Base-by-base conservation (phyloP, 306 rosid species). In the Senna siamea region DNA sequence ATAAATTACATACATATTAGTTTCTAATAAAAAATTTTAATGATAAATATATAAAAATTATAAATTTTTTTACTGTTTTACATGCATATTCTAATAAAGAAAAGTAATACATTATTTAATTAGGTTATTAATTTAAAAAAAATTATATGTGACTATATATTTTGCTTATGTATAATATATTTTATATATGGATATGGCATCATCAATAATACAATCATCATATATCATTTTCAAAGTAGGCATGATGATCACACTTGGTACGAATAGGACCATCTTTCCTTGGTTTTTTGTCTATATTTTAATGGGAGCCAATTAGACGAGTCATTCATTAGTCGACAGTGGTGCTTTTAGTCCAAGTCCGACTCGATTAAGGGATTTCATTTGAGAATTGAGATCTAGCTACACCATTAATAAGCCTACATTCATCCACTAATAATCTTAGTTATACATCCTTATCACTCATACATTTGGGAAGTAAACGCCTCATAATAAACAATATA, bases 121-220 rank as follows among this genome's bases (percentile, higher is more conserved):
- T 26, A 26, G n/a, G n/a, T n/a, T n/a, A n/a, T n/a, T n/a, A n/a
- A n/a, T 26, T 26, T 26, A 1, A 26, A 26, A 26, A 26, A 26
- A 26, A 26, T 26, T 26, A 26, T 26, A 3, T 1, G 30, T 26
- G n/a, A 26, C 30, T 26, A 1, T 26, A 26, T 26, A 1, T 26
- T 26, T 26, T 26, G 30, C 30, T 26, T 26, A 26, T 26, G 3
- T 26, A 26, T 26, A 26, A 26, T 26, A 26, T 26, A 26, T 26
- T 1, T n/a, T 26, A 26, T 26, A 26, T 26, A 26, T 26, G 30
- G 43, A 50, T 69, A 61, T 66, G 73, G 55, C 74, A 82, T 70
- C 75, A 79, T 81, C 71, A 75, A 82, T 61, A 67, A 76, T 79
- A 54, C 69, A 80, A 84, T 89, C 69, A 81, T 81, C 69, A 26